A percentile compares a stretch with the other conserved stretches of the same genome.
Evolutionary conservation across 2,329 filamentous ascomycete species (phyloP).

Genomic region (Fusarium subtropicale): DNA sequence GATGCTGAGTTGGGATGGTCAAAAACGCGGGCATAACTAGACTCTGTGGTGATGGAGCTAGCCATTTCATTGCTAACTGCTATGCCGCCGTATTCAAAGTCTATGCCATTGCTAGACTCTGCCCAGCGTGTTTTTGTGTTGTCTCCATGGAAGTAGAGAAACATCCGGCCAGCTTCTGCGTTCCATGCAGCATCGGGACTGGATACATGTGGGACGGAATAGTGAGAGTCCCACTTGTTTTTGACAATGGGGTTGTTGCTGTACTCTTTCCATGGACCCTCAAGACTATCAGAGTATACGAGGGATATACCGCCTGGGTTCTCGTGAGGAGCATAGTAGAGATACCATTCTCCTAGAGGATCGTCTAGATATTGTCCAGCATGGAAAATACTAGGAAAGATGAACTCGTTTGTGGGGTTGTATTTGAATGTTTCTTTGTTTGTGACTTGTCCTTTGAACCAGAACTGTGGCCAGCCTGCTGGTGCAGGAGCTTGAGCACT

Average conservation of each 20-base stretch:
- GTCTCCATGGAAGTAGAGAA: slow-evolving; percentile 33
- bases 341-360: slow-evolving; percentile 43
- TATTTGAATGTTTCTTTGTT: slow-evolving; percentile 38
- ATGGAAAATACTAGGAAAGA: slow-evolving; percentile 45
- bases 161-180: background rate
- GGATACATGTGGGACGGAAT: slow-evolving; percentile 33
- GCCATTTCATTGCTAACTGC: slow-evolving; percentile 43
- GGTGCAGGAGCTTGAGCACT: slow-evolving; percentile 23
- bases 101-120: slow-evolving; percentile 15
- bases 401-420: slow-evolving; percentile 46
- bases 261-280: slow-evolving; percentile 31
- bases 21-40: slow-evolving; percentile 46
- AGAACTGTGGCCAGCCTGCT: slow-evolving; percentile 39
- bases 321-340: slow-evolving; percentile 48
- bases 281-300: slow-evolving; percentile 36
- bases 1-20: slow-evolving; percentile 36
- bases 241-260: slow-evolving; percentile 8
- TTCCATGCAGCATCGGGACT: slow-evolving; percentile 33
- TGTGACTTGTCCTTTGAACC: slow-evolving; percentile 39
- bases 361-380: slow-evolving; percentile 34
- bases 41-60: slow-evolving; percentile 40
- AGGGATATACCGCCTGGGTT: slow-evolving; percentile 43
- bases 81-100: slow-evolving; percentile 26
- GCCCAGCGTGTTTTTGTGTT: slow-evolving; percentile 26
- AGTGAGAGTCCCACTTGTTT: slow-evolving; percentile 21